These are phyloP conservation scores for Phytopythium helicoides DNA, from an alignment of 352 stramenopile species.

Conservation along the genomic window DNA sequence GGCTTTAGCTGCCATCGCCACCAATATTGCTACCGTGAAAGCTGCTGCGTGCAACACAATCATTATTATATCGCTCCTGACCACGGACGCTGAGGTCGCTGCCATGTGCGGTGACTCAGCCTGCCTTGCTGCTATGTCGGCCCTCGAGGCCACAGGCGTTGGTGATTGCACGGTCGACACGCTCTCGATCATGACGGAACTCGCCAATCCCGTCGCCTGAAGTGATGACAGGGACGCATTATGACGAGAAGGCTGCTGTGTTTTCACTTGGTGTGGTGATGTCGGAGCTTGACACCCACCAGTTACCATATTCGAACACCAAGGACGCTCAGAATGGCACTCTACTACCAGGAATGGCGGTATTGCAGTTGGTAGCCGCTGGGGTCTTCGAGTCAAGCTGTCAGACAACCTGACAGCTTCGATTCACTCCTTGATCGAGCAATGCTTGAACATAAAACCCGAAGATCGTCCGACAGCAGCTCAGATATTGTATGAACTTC, in stretches of 20 bases:
- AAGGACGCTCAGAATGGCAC: slow-evolving; percentile 3
- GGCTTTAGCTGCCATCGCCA: slow-evolving; percentile 6
- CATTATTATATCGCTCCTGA: slow-evolving; percentile 20
- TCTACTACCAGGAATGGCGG: too few relatives aligned
- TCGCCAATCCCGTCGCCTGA: slow-evolving; percentile 26
- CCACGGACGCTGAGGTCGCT: slow-evolving; percentile 15
- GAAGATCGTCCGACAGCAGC: too few relatives aligned
- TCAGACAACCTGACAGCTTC: too few relatives aligned
- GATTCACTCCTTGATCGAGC: too few relatives aligned
- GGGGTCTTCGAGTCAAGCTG: too few relatives aligned
- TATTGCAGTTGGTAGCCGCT: too few relatives aligned
- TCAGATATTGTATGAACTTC: too few relatives aligned
- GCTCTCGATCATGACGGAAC: slow-evolving; percentile 20
- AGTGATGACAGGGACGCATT: slow-evolving; percentile 34
- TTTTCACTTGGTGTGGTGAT: slow-evolving; percentile 30
- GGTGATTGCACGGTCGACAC: slow-evolving; percentile 27
- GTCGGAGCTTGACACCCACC: slow-evolving; percentile 26
- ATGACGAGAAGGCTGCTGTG: slow-evolving; percentile 34
- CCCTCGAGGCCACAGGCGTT: slow-evolving; percentile 20
- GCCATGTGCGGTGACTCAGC: slow-evolving; percentile 27
- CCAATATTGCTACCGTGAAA: background rate
- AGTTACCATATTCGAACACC: slow-evolving; percentile 20
- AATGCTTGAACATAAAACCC: too few relatives aligned
- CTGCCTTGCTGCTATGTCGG: slow-evolving; percentile 23
- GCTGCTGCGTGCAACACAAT: slow-evolving; percentile 22